Evolutionary conservation across 495 filamentous ascomycete species (phyloP).

Genomic region (Penicillium samsonianum): DNA sequence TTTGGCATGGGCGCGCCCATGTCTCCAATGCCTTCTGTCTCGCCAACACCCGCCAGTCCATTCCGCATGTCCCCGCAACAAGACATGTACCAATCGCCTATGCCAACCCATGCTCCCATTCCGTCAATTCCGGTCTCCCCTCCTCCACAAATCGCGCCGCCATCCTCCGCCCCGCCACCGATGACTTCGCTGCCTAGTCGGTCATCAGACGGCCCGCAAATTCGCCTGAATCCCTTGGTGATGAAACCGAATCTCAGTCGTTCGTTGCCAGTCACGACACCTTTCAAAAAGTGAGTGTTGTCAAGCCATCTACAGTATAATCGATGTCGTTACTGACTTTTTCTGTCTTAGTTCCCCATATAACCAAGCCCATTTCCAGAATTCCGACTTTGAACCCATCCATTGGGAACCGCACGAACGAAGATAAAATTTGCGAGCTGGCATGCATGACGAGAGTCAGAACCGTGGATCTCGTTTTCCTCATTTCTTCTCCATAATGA

Average conservation of each 20-base stretch:
- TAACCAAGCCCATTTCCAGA: conserved; percentile 82
- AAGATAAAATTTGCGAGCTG: conserved; percentile 15
- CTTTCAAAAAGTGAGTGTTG: conserved; percentile 46
- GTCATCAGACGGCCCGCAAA: conserved; percentile 45
- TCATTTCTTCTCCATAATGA: neutral
- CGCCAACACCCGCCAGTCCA: conserved; percentile 47
- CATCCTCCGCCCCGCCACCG: conserved; percentile 38
- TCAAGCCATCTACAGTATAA: neutral
- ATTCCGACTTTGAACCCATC: conserved; percentile 78
- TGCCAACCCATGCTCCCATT: conserved; percentile 34
- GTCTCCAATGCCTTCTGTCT: conserved; percentile 42
- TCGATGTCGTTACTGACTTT: conserved; percentile 43
- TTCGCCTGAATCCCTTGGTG: conserved; percentile 50
- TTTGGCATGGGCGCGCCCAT: conserved; percentile 40
- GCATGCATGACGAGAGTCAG: neutral
- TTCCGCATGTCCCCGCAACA: conserved; percentile 46
- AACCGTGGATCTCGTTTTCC: neutral
- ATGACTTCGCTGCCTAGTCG: conserved; percentile 42
- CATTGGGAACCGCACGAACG: conserved; percentile 47
- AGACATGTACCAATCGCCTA: conserved; percentile 42
- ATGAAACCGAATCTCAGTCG: conserved; percentile 51
- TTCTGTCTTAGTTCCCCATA: conserved; percentile 63
- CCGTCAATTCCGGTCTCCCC: conserved; percentile 38
- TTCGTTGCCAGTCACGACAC: conserved; percentile 44
- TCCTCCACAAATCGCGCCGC: conserved; percentile 24